Conservation (phyloP, 495 filamentous ascomycete genomes). For the Cenococcum geophilum region DNA sequence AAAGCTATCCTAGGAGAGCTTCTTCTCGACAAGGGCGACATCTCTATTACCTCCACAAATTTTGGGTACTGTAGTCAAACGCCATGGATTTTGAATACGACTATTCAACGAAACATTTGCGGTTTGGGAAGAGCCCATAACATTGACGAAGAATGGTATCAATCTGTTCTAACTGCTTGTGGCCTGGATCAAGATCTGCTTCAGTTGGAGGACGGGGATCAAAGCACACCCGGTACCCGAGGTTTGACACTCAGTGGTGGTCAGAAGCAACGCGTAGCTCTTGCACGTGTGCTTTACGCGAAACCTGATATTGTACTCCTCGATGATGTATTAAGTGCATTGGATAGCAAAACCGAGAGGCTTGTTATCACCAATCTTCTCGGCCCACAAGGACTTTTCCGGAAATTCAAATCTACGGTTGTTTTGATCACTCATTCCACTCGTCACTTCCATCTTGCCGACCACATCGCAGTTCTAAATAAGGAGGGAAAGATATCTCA, state of each 20-base stretch:
- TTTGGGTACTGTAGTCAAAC: conserved; percentile 28
- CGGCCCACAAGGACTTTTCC: neutral
- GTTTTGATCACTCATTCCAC: conserved; percentile 5
- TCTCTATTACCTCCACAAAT: neutral
- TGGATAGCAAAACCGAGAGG: conserved; percentile 25
- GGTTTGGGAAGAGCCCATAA: conserved; percentile 19
- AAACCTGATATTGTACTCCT: conserved; percentile 39
- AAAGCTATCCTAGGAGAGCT: conserved; percentile 38
- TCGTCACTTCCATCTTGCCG: conserved; percentile 12
- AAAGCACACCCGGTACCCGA: conserved; percentile 23
- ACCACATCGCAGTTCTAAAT: conserved; percentile 25
- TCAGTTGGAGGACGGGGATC: conserved; percentile 20
- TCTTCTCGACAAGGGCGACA: conserved; percentile 3
- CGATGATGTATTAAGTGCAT: conserved; percentile 39
- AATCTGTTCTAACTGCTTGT: conserved; percentile 19
- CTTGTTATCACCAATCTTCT: conserved; percentile 1
- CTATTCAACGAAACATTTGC: conserved; percentile 24
- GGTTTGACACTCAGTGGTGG: conserved; percentile 28
- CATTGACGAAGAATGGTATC: conserved; percentile 16
- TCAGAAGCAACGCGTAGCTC: conserved; percentile 32
- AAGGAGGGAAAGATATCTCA: conserved; percentile 17
- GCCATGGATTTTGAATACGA: conserved; percentile 27
- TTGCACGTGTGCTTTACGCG: conserved; percentile 37
- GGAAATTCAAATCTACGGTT: neutral
- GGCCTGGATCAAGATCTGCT: conserved; percentile 15